Conservation (phyloP, 2,329 filamentous ascomycete species). For the Exophiala oligosperma region DNA sequence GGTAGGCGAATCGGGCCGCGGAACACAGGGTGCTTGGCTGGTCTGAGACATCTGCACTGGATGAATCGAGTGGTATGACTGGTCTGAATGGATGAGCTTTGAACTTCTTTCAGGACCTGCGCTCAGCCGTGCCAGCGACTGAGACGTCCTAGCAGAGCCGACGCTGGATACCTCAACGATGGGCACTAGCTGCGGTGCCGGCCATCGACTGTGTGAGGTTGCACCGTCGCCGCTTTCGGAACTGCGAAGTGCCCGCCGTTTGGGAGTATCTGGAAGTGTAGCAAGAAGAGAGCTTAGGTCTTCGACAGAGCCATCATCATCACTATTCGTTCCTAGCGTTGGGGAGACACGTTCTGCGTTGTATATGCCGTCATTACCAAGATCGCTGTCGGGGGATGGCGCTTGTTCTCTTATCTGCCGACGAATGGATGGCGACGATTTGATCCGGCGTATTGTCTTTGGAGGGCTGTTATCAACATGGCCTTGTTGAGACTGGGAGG, state of each 20-base stretch:
- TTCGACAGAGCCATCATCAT: not conserved
- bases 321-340: slow-evolving; percentile 22
- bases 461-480: too few species aligned
- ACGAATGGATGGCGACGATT: not conserved
- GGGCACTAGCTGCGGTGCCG: slow-evolving; percentile 28
- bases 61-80: slow-evolving; percentile 6
- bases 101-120: slow-evolving; percentile 5
- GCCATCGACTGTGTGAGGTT: slow-evolving; percentile 25
- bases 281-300: too few species aligned
- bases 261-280: too few species aligned
- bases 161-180: slow-evolving; percentile 32
- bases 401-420: too few species aligned
- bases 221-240: too few species aligned
- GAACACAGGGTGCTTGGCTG: too few species aligned
- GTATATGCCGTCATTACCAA: slow-evolving; percentile 40
- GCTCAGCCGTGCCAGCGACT: slow-evolving; percentile 11
- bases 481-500: too few species aligned
- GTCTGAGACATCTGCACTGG: not conserved
- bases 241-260: too few species aligned
- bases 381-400: slow-evolving; percentile 35
- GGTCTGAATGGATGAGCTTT: slow-evolving; percentile 3
- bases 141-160: slow-evolving; percentile 26
- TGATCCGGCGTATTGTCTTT: too few species aligned
- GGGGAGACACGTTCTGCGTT: slow-evolving; percentile 38
- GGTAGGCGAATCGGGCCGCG: too few species aligned